Conservation (phyloP, 345 rosid species). For the Lumnitzera racemosa region DNA sequence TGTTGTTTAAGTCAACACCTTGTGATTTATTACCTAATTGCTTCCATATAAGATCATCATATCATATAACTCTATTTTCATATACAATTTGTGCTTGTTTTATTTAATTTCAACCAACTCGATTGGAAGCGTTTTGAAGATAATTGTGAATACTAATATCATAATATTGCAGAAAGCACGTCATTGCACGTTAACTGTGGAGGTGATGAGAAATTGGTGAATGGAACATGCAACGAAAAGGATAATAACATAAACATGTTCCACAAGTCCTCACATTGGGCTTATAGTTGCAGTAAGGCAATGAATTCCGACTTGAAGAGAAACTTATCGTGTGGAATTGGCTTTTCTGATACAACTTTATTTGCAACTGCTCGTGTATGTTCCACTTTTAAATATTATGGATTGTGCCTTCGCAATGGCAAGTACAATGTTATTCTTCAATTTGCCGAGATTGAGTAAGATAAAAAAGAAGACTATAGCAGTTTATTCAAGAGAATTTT, state of each 20-base stretch:
- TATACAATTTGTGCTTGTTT: too few relatives aligned
- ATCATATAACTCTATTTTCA: too few relatives aligned
- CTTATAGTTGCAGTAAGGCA: slow-evolving; percentile 13
- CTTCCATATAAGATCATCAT: too few relatives aligned
- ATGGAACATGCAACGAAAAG: slow-evolving; percentile 4
- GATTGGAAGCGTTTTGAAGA: too few relatives aligned
- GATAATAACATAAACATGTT: not conserved
- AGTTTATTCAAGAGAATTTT: slow-evolving; percentile 13
- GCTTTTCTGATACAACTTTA: not conserved
- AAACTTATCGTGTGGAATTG: slow-evolving; percentile 8
- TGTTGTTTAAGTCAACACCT: too few relatives aligned
- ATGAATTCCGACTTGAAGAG: not conserved
- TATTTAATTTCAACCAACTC: too few relatives aligned
- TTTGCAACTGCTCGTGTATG: slow-evolving; percentile 14
- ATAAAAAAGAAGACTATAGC: slow-evolving; percentile 7
- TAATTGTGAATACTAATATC: too few relatives aligned
- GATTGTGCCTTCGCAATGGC: slow-evolving; percentile 16
- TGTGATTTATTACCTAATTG: too few relatives aligned
- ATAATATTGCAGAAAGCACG: too few relatives aligned
- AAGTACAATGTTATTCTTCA: slow-evolving; percentile 13
- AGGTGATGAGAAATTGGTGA: not conserved
- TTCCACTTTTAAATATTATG: slow-evolving; percentile 17
- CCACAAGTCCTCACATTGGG: slow-evolving; percentile 17
- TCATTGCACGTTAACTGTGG: slow-evolving; percentile 18
- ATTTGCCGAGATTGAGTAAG: slow-evolving; percentile 12